A percentile compares a stretch with the other conserved stretches of the same genome.
Conservation (phyloP, 2,329 filamentous ascomycete genomes). For the Xylariales sp. region DNA sequence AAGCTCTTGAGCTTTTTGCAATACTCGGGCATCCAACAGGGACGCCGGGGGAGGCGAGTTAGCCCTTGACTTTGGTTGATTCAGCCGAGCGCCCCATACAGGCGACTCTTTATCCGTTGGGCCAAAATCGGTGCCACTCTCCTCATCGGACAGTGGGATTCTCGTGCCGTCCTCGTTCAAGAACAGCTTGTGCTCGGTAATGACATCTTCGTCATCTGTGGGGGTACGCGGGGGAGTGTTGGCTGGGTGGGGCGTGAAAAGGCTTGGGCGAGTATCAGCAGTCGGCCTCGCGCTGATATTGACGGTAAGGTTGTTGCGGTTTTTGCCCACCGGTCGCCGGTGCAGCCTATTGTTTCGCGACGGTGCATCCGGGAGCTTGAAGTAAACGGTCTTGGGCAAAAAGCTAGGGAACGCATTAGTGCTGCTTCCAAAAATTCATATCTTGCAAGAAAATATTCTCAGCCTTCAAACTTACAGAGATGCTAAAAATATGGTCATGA, state of each 20-base stretch:
- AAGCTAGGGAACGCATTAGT: constrained; percentile 64
- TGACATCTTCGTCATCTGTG: constrained; percentile 36
- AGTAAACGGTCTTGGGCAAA: constrained; percentile 87
- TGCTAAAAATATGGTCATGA: constrained; percentile 47
- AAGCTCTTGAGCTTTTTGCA: constrained; percentile 54
- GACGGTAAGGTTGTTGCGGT: too few relatives aligned
- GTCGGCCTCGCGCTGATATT: constrained; percentile 20
- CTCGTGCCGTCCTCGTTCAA: constrained; percentile 54
- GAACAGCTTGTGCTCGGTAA: constrained; percentile 41
- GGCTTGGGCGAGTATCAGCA: constrained; percentile 41
- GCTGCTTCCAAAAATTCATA: background rate
- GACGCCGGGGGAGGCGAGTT: constrained; percentile 71
- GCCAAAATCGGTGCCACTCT: constrained; percentile 40
- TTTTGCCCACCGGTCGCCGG: constrained; percentile 22
- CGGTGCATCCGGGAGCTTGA: constrained; percentile 60
- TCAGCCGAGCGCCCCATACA: constrained; percentile 69
- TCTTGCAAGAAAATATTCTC: constrained; percentile 1
- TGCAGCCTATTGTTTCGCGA: constrained; percentile 31
- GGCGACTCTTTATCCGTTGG: constrained; percentile 72
- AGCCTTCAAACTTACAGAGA: constrained; percentile 35
- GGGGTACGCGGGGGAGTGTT: constrained; percentile 55
- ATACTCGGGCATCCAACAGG: constrained; percentile 59
- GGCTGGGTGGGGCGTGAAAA: constrained; percentile 44
- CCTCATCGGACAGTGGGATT: constrained; percentile 39
- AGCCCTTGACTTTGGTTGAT: constrained; percentile 75